Base-by-base conservation (phyloP, 2,329 filamentous ascomycete genomes). In the Trichoderma guizhouense region DNA sequence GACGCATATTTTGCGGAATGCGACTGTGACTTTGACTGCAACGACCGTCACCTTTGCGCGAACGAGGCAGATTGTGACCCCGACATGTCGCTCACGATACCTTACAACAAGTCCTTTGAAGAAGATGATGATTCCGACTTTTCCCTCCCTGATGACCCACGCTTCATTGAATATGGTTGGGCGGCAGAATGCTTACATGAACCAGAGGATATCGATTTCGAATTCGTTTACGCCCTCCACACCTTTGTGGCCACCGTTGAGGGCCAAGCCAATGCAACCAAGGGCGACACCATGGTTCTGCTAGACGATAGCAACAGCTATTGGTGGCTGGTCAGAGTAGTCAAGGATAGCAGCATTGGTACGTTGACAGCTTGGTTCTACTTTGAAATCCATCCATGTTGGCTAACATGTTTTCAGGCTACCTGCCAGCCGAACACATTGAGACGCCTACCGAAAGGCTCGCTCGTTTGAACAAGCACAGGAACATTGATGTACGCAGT, bases 281-380 rank as follows among this genome's bases (percentile, higher is more conserved):
- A 99, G 83, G 96, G 96, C 66, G 96, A 99, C 79, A 98, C 95
- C 15, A 99, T 99, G 96, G 95, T 98, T 69, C 86, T 99, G 74
- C 88, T 99, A 26, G 96, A 99, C 79, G 96, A 99, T 78, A 98
- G 94, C 84, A 99, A 99, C 84, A 98, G 95, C 83, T 99, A 99
- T 82, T 99, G 96, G 96, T 99, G 96, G 96, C 89, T 99, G 73
- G 96, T 99, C 15, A 89, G 95, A 75, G 93, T 99, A 60, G 95
- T 98, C 68, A 98, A 98, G 82, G 96, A 99, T 82, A 97, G 93
- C 81, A 98, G 94, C 80, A 99, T 99, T 81, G 89, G 88, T 90
- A 81, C 71, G 84, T 77, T 51, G 36, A 28, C 21, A 5, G 9
- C 9, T 12, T 55, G 12, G 24, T 24, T 12, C 21, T 39, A 24